Conservation (phyloP, 371 early-diverging fungal species). For the Mucor velutinosus region DNA sequence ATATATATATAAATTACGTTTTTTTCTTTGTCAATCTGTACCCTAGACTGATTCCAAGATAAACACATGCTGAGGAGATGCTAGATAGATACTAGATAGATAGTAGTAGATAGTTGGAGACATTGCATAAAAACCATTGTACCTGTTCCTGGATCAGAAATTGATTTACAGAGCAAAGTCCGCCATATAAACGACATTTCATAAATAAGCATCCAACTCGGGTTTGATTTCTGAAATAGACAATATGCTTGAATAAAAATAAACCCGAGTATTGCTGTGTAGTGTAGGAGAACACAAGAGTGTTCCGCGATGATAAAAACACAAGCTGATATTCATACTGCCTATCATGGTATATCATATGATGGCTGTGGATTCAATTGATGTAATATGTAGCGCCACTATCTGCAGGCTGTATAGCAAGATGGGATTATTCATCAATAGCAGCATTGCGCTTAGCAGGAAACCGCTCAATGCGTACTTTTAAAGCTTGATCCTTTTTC, state of each 20-base stretch:
- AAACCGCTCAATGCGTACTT: not conserved
- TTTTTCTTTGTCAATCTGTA: not conserved
- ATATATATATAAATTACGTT: not conserved
- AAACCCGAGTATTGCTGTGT: not conserved
- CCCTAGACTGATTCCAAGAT: not conserved
- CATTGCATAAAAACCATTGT: not conserved
- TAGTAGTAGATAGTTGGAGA: not conserved
- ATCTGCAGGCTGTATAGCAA: not conserved
- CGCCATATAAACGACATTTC: not conserved
- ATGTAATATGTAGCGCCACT: not conserved
- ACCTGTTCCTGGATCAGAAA: not conserved
- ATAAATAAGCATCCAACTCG: not conserved
- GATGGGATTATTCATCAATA: not conserved
- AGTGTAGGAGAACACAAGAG: not conserved
- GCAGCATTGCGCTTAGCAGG: not conserved
- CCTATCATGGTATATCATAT: not conserved
- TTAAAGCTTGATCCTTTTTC: not conserved
- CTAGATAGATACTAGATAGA: not conserved
- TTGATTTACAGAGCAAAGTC: not conserved
- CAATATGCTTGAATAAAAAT: not conserved
- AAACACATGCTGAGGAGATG: not conserved
- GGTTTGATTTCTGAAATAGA: constrained; percentile 6
- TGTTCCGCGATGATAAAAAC: not conserved
- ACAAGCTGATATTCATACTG: not conserved
- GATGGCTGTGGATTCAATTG: not conserved